These are phyloP conservation scores for Thuja plicata DNA, from an alignment of 83 land plant species.

Conservation along the genomic window DNA sequence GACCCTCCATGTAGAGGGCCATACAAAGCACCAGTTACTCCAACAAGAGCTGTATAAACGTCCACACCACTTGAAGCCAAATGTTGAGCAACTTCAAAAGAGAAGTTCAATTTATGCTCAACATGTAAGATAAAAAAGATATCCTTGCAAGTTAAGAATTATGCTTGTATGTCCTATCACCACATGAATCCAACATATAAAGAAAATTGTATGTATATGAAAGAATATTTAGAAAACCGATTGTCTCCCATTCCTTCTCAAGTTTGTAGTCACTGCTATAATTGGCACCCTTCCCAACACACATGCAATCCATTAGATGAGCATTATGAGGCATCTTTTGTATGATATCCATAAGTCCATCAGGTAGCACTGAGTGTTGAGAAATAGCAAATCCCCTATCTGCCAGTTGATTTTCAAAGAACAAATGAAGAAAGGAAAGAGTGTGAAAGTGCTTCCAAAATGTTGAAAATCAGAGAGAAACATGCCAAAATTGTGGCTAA, in stretches of 20 bases:
- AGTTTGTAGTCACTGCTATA: conserved; percentile 93
- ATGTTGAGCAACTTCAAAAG: conserved; percentile 96
- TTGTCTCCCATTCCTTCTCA: conserved; percentile 88
- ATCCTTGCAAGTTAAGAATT: too few relatives aligned
- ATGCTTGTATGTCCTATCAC: too few relatives aligned
- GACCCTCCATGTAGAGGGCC: conserved; percentile 99
- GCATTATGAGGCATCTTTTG: conserved; percentile 98
- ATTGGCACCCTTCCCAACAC: conserved; percentile 97
- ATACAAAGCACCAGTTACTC: conserved; percentile 96
- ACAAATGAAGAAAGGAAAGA: too few relatives aligned
- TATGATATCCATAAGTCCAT: conserved; percentile 86
- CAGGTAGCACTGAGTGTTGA: conserved; percentile 98
- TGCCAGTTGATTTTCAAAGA: conserved; percentile 70
- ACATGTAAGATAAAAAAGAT: too few relatives aligned
- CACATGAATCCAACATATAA: conserved; percentile 96
- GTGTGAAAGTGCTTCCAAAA: too few relatives aligned
- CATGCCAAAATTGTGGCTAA: too few relatives aligned
- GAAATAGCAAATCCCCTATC: conserved; percentile 91
- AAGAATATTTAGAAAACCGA: conserved; percentile 76
- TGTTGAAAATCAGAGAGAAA: too few relatives aligned
- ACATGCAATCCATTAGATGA: conserved; percentile 99
- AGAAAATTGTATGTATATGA: conserved; percentile 97
- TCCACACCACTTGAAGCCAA: conserved; percentile 99
- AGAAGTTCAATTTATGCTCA: conserved; percentile 69
- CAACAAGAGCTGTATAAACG: conserved; percentile 97